Evolutionary conservation across 1,139 yeast species (phyloP).

Genomic region (Geotrichum bryndzae): DNA sequence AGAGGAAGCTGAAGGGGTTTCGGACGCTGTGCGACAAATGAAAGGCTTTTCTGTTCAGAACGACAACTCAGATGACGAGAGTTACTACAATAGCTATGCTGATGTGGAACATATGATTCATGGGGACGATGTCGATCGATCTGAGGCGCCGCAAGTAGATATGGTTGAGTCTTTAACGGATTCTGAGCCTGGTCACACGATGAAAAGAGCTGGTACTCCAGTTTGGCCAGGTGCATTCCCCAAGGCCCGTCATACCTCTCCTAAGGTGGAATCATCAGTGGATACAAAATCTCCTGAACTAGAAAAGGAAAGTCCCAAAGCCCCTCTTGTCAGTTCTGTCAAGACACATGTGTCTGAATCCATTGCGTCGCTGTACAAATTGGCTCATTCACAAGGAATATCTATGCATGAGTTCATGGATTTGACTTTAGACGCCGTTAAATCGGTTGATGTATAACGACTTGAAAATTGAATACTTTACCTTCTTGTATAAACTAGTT

Average conservation of each 20-base stretch:
- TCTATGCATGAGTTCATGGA: conserved; percentile 1
- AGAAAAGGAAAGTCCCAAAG: background rate
- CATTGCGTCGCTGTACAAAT: conserved; percentile 2
- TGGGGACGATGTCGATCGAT: conserved; percentile 16
- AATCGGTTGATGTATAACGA: background rate
- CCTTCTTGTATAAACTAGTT: too few relatives aligned
- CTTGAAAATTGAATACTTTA: background rate
- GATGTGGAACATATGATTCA: conserved; percentile 19
- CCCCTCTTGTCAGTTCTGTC: background rate
- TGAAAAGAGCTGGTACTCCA: background rate
- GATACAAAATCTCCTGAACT: background rate
- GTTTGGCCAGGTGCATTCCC: conserved; percentile 5
- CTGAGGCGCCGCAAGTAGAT: background rate
- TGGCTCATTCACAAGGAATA: conserved; percentile 12
- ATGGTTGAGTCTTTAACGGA: background rate
- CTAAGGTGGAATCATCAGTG: background rate
- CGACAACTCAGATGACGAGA: conserved; percentile 17
- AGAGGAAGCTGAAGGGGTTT: background rate
- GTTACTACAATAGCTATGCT: conserved; percentile 15
- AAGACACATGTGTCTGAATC: conserved; percentile 10
- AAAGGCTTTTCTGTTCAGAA: background rate
- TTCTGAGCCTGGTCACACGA: background rate
- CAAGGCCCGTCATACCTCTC: background rate
- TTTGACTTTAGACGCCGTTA: conserved; percentile 2
- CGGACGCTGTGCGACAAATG: background rate